phyloP scores from a whole-genome alignment of 768 basidiomycete genomes.

The Lactifluus volemus region DNA sequence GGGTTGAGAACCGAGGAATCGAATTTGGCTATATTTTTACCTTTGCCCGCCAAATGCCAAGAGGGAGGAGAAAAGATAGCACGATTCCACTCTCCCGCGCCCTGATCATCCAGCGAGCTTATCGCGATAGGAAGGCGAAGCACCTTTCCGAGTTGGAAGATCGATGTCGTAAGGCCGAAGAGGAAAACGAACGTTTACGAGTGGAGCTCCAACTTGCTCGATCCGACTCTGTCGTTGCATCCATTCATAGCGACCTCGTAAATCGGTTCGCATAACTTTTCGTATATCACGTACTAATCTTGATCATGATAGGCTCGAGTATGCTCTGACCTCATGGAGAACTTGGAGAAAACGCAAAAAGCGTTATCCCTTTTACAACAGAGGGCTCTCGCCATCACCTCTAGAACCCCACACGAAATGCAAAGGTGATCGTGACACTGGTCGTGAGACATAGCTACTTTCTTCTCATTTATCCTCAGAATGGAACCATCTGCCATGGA shows the following conservation, averaged over 20 bases:
- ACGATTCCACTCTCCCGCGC: conserved; percentile 15
- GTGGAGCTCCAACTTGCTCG: conserved; percentile 11
- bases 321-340: conserved; percentile 15
- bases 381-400: not conserved
- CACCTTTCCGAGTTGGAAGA: conserved; percentile 15
- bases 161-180: conserved; percentile 15
- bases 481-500: conserved; percentile 6
- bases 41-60: conserved; percentile 6
- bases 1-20: not conserved
- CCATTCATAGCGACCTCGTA: conserved; percentile 8
- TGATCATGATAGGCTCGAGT: not conserved
- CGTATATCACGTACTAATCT: not conserved
- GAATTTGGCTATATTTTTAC: conserved; percentile 7
- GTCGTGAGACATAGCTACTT: not conserved
- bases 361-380: conserved; percentile 6
- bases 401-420: not conserved
- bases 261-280: not conserved
- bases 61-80: conserved; percentile 17
- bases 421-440: not conserved
- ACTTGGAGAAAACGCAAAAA: conserved; percentile 9
- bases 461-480: not conserved
- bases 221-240: not conserved
- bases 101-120: conserved; percentile 14
- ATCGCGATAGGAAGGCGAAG: conserved; percentile 18
- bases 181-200: conserved; percentile 14